These are phyloP conservation scores for Cornus kousa DNA, from an alignment of 148 eudicot genomes.

Conservation along the genomic window DNA sequence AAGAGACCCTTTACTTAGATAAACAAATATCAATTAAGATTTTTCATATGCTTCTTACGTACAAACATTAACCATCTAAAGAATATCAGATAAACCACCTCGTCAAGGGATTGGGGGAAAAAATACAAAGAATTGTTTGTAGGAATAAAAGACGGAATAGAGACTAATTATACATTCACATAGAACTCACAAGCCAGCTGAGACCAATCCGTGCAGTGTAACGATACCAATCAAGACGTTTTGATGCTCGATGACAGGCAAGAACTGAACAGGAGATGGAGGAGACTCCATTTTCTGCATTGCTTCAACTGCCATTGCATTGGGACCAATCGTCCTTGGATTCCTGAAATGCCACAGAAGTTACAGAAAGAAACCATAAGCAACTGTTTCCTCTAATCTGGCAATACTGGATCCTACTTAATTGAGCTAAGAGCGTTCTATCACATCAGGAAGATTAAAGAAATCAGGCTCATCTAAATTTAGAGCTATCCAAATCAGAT, in stretches of 20 bases:
- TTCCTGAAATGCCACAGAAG: conserved; percentile 39
- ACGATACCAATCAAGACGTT: conserved; percentile 74
- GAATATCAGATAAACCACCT: neutral
- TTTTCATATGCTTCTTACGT: neutral
- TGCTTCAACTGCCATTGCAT: conserved; percentile 93
- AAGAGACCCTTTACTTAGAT: neutral
- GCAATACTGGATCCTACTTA: neutral
- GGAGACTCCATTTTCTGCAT: conserved; percentile 97
- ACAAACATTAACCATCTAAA: conserved; percentile 4
- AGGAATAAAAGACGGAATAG: neutral
- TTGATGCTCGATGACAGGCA: conserved; percentile 65
- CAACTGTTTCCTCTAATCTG: neutral
- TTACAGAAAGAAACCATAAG: neutral
- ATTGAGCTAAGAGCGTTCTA: neutral
- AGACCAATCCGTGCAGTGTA: conserved; percentile 87
- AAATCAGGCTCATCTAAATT: neutral
- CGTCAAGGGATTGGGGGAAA: neutral
- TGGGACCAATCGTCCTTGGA: conserved; percentile 80
- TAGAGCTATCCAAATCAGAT: neutral
- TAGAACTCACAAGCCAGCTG: conserved; percentile 61
- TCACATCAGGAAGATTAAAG: neutral
- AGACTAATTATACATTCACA: conserved; percentile 10
- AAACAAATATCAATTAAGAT: too few relatives aligned
- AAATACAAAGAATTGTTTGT: neutral
- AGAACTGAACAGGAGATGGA: conserved; percentile 93